Evolutionary conservation across 202 grass and related monocot species (phyloP), one percentile per base, ranked within the genome.

Genomic region (Zizania palustris): DNA sequence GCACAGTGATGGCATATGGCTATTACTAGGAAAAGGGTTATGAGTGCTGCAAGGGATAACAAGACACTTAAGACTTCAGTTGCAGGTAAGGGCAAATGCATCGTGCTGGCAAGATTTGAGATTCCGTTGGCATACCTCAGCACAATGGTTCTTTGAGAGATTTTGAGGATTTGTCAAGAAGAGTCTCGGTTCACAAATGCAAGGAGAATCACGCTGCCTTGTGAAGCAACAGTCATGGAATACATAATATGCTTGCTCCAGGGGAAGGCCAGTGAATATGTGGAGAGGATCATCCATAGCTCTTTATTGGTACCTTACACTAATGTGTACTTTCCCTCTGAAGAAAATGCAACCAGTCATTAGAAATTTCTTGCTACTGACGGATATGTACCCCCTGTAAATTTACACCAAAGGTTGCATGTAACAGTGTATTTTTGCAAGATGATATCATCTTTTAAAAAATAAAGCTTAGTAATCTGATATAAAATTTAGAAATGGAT

Each of bases 1-100:
- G 71, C 46, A 72, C 71, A 80, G 45, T 81, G 73, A 57, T 88
- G 86, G 86, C 48, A 18, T 63, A 41, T 80, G 63, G 57, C 81
- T 44, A 7, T 48, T 11, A 68, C 60, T 4, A 60, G 60, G n/a
- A 54, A 69, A 56, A 74, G 39, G 43, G 53, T 82, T 42, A 58
- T 16, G 18, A 16, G 18, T 13, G 40, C 1, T 13, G 40, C 3
- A 35, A 51, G 10, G 14, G 61, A 34, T 34, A 69, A 20, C 19
- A 19, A 67, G 4, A 19, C 75, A 75, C 69, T 55, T 55, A 80
- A 38, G 0, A 48, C 69, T 56, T 22, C 20, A 55, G 53, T 83
- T 21, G 75, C 85, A 57, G 75, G 55, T 12, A 84, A 69, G 63
- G 80, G 75, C 3, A 75, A 84, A 41, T 83, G 59, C 22, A 39